A percentile compares a stretch with the other conserved stretches of the same genome.
Evolutionary conservation across 495 filamentous ascomycete genomes (phyloP).

Genomic region (Talaromyces trachyspermus): DNA sequence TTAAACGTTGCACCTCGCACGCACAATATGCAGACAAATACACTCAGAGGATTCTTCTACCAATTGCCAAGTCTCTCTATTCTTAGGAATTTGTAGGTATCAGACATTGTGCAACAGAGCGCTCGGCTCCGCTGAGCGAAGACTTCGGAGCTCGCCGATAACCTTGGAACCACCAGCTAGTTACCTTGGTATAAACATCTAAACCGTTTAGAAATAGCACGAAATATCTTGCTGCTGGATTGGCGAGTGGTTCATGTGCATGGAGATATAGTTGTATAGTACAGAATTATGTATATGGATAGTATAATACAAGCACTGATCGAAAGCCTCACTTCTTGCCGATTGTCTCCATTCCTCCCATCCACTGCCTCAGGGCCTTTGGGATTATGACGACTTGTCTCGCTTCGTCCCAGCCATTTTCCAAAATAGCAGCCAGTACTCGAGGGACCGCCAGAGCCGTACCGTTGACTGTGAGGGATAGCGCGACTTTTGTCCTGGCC

Average conservation of each 20-base stretch:
- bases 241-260: no score
- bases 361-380: constrained; percentile 68
- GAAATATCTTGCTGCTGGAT: no score
- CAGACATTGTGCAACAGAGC: not conserved
- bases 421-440: constrained; percentile 83
- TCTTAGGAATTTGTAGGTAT: no score
- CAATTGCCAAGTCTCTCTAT: no score
- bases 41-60: no score
- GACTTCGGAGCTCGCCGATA: constrained; percentile 1
- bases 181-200: not conserved
- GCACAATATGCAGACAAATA: no score
- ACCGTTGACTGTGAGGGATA: constrained; percentile 87
- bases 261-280: no score
- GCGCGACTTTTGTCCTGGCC: constrained; percentile 32
- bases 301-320: not conserved
- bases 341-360: constrained; percentile 69
- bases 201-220: no score
- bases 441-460: constrained; percentile 89
- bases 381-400: constrained; percentile 62
- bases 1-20: no score
- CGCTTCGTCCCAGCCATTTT: constrained; percentile 79
- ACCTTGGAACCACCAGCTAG: not conserved
- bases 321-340: constrained; percentile 11
- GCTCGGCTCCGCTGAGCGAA: not conserved
- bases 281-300: not conserved